Evolutionary conservation across 768 basidiomycete genomes (phyloP), one percentile per base, ranked within the genome.

Genomic region (Tricholoma terreum): DNA sequence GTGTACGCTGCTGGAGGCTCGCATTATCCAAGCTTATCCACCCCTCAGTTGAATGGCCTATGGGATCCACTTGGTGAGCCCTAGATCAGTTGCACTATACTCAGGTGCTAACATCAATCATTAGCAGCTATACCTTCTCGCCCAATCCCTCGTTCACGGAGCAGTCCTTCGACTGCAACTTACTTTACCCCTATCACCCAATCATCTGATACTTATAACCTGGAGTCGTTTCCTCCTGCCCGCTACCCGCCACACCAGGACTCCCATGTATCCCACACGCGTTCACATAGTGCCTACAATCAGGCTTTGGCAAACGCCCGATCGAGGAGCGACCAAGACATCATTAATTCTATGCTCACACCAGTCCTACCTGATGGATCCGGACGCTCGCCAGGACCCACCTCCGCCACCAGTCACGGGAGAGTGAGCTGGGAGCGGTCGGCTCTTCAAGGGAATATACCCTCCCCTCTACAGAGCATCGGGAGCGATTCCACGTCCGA

Each of bases 401-500:
- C 49, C 34, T 38, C 33, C 14, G 35, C 55, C 21, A 35, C 46
- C 10, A 56, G 45, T 46, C 30, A 22, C 21, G 52, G 42, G 27
- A 53, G 56, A 21, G 42, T 43, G 19, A 63, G 59, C 33, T 64
- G 59, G 63, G 60, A 58, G 27, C 27, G 38, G 43, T 54, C 54
- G 21, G 52, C 48, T 50, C 55, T 55, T 27, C 45, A 49, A 33
- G 40, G 38, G 10, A 54, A 56, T 48, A 3, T 43, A 9, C 38
- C 40, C 10, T 42, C 27, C 12, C 36, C 55, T 38, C 45, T 61
- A 15, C 54, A 55, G 14, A 45, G 52, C n/a, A 19, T 46, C 14
- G 60, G 46, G 22, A 22, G 38, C 21, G 61, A 60, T 6, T 45
- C 65, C 14, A 31, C 61, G 60, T 22, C 69, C 61, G 68, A 67